Evolutionary conservation across 768 basidiomycete species (phyloP).

Genomic region (Lactifluus piperatus): DNA sequence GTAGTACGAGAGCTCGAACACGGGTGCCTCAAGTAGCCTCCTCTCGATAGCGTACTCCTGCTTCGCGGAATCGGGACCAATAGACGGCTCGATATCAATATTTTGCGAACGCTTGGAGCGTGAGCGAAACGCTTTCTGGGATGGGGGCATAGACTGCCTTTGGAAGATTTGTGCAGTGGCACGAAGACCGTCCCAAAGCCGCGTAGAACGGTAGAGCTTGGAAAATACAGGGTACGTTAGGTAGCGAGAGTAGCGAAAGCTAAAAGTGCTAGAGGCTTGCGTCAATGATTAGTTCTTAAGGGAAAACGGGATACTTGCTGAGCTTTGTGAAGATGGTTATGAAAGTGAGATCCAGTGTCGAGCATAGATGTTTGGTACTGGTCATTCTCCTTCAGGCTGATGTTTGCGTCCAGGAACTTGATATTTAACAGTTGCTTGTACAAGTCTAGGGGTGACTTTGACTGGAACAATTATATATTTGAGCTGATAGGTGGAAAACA

Average conservation of each 20-base stretch:
- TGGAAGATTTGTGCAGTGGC: not conserved
- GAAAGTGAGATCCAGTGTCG: slow-evolving; percentile 52
- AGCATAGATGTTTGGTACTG: slow-evolving; percentile 63
- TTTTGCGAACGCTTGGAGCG: slow-evolving; percentile 27
- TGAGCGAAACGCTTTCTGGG: slow-evolving; percentile 14
- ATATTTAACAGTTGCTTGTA: slow-evolving; percentile 76
- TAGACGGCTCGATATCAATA: slow-evolving; percentile 44
- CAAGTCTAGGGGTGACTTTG: slow-evolving; percentile 71
- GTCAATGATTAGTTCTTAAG: not conserved
- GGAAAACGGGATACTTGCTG: slow-evolving; percentile 3
- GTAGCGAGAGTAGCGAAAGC: slow-evolving; percentile 9
- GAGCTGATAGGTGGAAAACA: not conserved
- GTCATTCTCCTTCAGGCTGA: slow-evolving; percentile 68
- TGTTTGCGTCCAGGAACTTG: slow-evolving; percentile 53
- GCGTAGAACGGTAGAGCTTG: slow-evolving; percentile 16
- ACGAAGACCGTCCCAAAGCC: slow-evolving; percentile 3
- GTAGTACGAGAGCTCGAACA: slow-evolving; percentile 80
- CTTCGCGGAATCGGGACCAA: slow-evolving; percentile 45
- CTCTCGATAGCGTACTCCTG: slow-evolving; percentile 86
- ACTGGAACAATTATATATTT: slow-evolving; percentile 33
- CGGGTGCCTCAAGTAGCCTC: slow-evolving; percentile 68
- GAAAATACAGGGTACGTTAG: slow-evolving; percentile 14
- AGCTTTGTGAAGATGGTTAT: slow-evolving; percentile 46
- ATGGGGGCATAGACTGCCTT: not conserved
- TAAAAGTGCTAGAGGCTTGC: slow-evolving; percentile 10